Base-by-base conservation (phyloP, 73 alveolate genomes). In the Paramecium primaurelia region DNA sequence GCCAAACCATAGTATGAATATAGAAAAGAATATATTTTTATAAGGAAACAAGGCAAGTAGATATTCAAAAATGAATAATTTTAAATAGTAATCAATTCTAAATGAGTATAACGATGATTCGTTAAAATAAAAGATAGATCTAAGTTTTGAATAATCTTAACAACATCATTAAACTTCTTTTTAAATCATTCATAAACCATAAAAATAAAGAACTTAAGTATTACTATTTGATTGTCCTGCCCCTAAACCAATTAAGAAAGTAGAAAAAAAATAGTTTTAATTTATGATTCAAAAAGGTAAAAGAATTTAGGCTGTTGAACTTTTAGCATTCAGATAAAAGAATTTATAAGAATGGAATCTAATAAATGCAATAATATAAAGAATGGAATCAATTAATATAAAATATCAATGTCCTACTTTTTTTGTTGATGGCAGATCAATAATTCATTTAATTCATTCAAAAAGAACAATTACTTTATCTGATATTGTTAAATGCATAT, bases 381-480 rank as follows among this genome's bases (percentile, higher is more conserved):
- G 73, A 47, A 14, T 80, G 34, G 91, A 80, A 80, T 20, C 26
- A 0, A 20, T 80, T 0, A 80, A 80, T 45, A 26, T 22, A 0
- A 45, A 80, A 12, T 36, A 80, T 80, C 8, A n/a, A 26, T 80
- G 91, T 80, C 58, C 91, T 3, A 40, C 47, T 5, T 80, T 80
- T 80, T 80, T 80, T 80, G 91, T 80, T 2, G 77, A 80, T 80
- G 91, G 91, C 6, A 80, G 34, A 45, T 25, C 49, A 40, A 80
- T 80, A 40, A 44, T 80, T 3, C 49, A 64, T 14, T 26, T 80
- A 18, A 45, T 80, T 40, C 58, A 80, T 20, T 18, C 8, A 2
- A 80, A 47, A 45, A 44, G 36, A 44, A 40, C 58, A 6, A 80
- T 80, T 5, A 80, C 91, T 0, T 47, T 80, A 3, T 45, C 77